These are phyloP conservation scores for Gracilaria domingensis DNA, from an alignment of 23 red algal genomes.

Conservation along the genomic window DNA sequence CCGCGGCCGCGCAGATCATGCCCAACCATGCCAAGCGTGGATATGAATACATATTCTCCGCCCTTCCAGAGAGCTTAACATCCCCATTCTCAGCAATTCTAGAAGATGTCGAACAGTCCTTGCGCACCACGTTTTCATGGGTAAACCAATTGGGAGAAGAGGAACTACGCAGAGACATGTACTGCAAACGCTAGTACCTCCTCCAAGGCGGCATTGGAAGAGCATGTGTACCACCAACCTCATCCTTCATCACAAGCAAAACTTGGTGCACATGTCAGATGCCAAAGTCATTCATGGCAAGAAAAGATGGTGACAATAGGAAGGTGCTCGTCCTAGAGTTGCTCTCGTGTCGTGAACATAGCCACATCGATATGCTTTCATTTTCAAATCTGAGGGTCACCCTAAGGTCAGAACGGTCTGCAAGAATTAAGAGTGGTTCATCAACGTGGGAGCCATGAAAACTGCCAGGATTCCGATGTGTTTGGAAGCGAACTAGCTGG, in stretches of 20 bases:
- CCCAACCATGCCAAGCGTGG: conserved; percentile 59
- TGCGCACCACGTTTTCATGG: conserved; percentile 30
- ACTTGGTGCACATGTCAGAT: too few relatives aligned
- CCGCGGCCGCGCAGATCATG: conserved; percentile 48
- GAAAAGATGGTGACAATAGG: too few relatives aligned
- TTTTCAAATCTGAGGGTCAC: too few relatives aligned
- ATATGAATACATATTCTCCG: conserved; percentile 61
- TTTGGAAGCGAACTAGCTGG: not conserved
- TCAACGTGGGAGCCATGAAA: not conserved
- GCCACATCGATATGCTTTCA: too few relatives aligned
- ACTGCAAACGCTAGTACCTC: conserved; percentile 19
- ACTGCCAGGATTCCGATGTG: not conserved
- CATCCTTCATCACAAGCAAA: too few relatives aligned
- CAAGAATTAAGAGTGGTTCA: not conserved
- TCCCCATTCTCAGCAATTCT: conserved; percentile 20
- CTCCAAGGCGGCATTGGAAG: not conserved
- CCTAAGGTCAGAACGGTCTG: too few relatives aligned
- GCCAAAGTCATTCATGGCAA: too few relatives aligned
- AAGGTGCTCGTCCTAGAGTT: too few relatives aligned
- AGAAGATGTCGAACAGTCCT: conserved; percentile 29
- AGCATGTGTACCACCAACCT: not conserved
- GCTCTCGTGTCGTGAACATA: too few relatives aligned
- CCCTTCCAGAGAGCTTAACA: conserved; percentile 40
- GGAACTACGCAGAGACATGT: conserved; percentile 25
- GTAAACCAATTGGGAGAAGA: conserved; percentile 6